phyloP scores from a whole-genome alignment of 2,329 filamentous ascomycete species.

The Cladosporium oxysporum region DNA sequence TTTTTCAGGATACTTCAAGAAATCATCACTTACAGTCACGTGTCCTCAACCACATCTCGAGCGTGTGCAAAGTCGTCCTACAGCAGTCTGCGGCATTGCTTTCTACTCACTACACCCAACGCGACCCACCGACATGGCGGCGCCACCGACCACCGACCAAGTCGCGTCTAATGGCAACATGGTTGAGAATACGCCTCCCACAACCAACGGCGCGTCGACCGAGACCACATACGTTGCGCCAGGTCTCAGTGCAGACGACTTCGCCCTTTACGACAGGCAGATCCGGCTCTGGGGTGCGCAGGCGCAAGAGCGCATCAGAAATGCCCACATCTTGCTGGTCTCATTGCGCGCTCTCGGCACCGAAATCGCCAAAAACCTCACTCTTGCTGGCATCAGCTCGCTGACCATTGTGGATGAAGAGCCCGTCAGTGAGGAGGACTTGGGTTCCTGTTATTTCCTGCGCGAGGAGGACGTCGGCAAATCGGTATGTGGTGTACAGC shows the following conservation, averaged over 20 bases:
- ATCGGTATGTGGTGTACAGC: constrained; percentile 55
- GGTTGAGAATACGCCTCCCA: constrained; percentile 8
- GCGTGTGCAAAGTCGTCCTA: neutral
- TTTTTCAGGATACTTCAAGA: neutral
- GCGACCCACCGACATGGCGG: constrained; percentile 21
- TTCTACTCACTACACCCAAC: neutral
- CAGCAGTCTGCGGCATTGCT: neutral
- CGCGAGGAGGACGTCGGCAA: constrained; percentile 70
- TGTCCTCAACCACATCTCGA: neutral
- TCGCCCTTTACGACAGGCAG: constrained; percentile 94
- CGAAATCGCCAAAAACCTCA: constrained; percentile 96
- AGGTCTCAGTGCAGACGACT: constrained; percentile 68
- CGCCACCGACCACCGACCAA: neutral
- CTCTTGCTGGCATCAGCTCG: constrained; percentile 87
- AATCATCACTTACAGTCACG: constrained; percentile 8
- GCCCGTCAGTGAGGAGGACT: constrained; percentile 72
- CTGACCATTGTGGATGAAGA: constrained; percentile 85
- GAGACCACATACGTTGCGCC: constrained; percentile 28
- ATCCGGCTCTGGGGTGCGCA: constrained; percentile 97
- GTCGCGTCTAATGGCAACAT: constrained; percentile 8
- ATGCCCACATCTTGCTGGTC: constrained; percentile 85
- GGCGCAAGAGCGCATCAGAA: constrained; percentile 85
- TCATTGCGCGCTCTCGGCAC: constrained; percentile 85
- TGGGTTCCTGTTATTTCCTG: constrained; percentile 72
- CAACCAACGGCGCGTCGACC: constrained; percentile 25